Conservation (phyloP, 768 basidiomycete species). For the Lactarius akahatsu region DNA sequence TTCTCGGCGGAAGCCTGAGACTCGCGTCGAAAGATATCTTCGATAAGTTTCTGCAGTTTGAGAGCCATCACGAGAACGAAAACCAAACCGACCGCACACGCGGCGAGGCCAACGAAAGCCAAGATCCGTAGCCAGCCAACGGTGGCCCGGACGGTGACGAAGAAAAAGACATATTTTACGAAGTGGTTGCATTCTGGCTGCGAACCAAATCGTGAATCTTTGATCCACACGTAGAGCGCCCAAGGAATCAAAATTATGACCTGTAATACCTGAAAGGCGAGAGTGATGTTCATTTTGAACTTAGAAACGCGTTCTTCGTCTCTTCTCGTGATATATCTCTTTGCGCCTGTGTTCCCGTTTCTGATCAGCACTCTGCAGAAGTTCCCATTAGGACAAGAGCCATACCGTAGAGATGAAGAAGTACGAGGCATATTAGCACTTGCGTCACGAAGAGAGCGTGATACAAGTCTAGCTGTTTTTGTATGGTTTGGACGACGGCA, state of each 20-base stretch:
- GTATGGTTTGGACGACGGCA: slow-evolving; percentile 1
- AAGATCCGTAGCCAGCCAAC: not conserved
- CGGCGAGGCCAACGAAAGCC: not conserved
- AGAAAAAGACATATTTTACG: not conserved
- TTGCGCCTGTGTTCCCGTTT: not conserved
- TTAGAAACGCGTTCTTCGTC: too few relatives aligned
- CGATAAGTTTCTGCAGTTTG: too few relatives aligned
- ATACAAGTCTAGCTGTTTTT: not conserved
- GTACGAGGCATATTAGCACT: not conserved
- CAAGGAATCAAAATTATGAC: not conserved
- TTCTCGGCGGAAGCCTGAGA: too few relatives aligned
- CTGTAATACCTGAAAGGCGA: not conserved
- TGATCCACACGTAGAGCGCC: not conserved
- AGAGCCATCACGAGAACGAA: too few relatives aligned
- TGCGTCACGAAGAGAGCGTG: slow-evolving; percentile 4
- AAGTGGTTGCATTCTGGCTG: slow-evolving; percentile 2
- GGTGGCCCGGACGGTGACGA: not conserved
- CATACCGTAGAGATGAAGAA: not conserved
- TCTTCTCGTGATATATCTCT: too few relatives aligned
- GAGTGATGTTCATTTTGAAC: not conserved
- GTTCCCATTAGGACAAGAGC: not conserved
- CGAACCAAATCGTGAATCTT: not conserved
- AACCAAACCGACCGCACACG: not conserved
- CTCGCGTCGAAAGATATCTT: too few relatives aligned
- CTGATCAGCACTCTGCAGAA: not conserved